Evolutionary conservation across 208 protist species (phyloP), one percentile per base, ranked within the genome.

Genomic region (Leishmania guyanensis): DNA sequence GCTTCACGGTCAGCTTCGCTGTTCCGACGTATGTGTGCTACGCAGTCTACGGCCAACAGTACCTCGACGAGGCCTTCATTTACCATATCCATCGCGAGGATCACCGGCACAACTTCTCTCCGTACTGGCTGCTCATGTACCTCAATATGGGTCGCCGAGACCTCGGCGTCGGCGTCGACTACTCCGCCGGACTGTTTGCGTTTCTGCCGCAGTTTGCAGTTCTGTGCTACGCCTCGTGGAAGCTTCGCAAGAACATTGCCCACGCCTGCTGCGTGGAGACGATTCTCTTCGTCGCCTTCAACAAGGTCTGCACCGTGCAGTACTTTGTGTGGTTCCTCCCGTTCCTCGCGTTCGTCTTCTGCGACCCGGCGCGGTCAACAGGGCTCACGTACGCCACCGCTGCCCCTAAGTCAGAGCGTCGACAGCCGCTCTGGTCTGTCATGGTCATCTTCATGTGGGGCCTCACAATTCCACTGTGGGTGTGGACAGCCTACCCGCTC

Each of bases 271-370:
- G 96, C 78, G 73, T 97, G 14, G 81, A 92, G 75, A 98, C 95
- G 8, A 85, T 98, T 26, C 50, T 97, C 26, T 99, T 99, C 81
- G 88, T 99, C n/a, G 91, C 94, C 39, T 98, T 98, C 75, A 99
- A 99, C 84, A 98, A 98, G 83, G 97, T 99, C 12, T 97, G 90
- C 79, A 99, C 97, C 14, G 96, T 98, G 74, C 97, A 99, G 87
- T 99, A 99, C 84, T 99, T 99, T 91, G 94, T 97, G 70, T 99
- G 97, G 96, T 99, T 97, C 74, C 74, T 99, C 20, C 88, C 91
- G 12, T 91, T 98, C 79, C 82, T 98, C 22, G 71, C 85, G 26
- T 94, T 98, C 86, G 87, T 96, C 22, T 92, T 96, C 53, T 91
- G 84, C 84, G 82, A 92, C 6, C 89, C 91, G 2, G 51, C 72